phyloP scores from a whole-genome alignment of 306 rosid genomes.

The Vachellia pachyceras region DNA sequence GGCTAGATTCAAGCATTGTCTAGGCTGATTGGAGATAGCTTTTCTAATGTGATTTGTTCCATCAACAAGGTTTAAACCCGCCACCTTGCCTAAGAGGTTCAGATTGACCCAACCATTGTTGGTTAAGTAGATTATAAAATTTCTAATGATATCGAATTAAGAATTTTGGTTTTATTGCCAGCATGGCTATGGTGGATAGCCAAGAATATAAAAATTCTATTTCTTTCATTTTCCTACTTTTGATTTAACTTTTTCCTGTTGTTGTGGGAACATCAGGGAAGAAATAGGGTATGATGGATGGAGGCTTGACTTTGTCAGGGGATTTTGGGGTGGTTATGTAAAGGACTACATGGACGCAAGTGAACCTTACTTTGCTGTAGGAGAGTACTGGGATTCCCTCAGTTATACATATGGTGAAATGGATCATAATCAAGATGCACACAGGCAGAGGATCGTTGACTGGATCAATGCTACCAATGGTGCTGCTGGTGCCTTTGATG shows the following conservation, averaged over 20 bases:
- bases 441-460: slow-evolving; percentile 94
- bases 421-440: slow-evolving; percentile 98
- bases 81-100: too few relatives aligned
- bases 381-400: slow-evolving; percentile 99
- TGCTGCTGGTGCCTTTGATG: slow-evolving; percentile 92
- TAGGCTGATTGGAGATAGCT: neutral
- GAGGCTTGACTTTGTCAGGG: slow-evolving; percentile 98
- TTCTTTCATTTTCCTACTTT: too few relatives aligned
- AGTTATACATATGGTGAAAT: slow-evolving; percentile 83
- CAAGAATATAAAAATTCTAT: too few relatives aligned
- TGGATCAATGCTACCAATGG: slow-evolving; percentile 95
- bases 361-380: slow-evolving; percentile 85
- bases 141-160: too few relatives aligned
- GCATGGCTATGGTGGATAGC: too few relatives aligned
- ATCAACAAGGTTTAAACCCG: too few relatives aligned
- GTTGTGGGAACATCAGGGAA: slow-evolving; percentile 55
- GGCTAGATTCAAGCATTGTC: neutral
- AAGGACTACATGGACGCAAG: slow-evolving; percentile 86
- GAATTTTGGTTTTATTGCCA: too few relatives aligned
- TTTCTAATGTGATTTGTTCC: too few relatives aligned
- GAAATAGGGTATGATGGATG: slow-evolving; percentile 98
- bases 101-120: too few relatives aligned
- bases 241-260: neutral
- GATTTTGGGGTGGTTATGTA: slow-evolving; percentile 99
- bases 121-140: too few relatives aligned